Evolutionary conservation across 371 early-diverging fungal genomes (phyloP).

Genomic region (Mucor saturninus): DNA sequence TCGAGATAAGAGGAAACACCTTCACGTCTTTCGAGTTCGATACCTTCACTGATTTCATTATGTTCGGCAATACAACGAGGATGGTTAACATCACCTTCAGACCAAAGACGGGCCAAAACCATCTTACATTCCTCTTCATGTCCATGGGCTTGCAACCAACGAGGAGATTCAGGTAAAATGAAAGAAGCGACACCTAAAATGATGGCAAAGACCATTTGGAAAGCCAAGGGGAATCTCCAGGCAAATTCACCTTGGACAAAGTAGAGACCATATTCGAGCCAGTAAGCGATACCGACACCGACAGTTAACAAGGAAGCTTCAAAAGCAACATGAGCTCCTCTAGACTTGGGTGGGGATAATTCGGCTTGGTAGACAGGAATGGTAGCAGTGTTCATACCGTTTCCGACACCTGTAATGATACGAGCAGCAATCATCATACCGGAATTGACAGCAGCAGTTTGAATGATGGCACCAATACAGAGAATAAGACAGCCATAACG

Average conservation of each 20-base stretch:
- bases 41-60: constrained; percentile 54
- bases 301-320: constrained; percentile 39
- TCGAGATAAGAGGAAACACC: constrained; percentile 49
- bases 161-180: constrained; percentile 33
- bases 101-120: constrained; percentile 50
- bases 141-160: constrained; percentile 59
- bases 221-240: constrained; percentile 50
- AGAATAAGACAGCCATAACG: constrained; percentile 40
- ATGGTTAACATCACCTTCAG: constrained; percentile 48
- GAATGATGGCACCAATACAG: constrained; percentile 43
- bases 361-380: constrained; percentile 53
- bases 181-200: constrained; percentile 32
- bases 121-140: constrained; percentile 45
- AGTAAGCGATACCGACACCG: constrained; percentile 49
- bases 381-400: constrained; percentile 47
- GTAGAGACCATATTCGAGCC: constrained; percentile 51
- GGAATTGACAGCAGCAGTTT: constrained; percentile 41
- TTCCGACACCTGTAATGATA: constrained; percentile 48
- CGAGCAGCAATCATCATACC: constrained; percentile 43
- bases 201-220: constrained; percentile 34
- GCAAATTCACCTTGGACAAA: constrained; percentile 41
- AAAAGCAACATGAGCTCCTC: constrained; percentile 51
- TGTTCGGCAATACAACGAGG: constrained; percentile 53
- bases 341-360: constrained; percentile 73
- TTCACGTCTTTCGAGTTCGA: constrained; percentile 52